phyloP scores from a whole-genome alignment of 1,284 basidiomycete species.

The Xerocomus nothofagi region DNA sequence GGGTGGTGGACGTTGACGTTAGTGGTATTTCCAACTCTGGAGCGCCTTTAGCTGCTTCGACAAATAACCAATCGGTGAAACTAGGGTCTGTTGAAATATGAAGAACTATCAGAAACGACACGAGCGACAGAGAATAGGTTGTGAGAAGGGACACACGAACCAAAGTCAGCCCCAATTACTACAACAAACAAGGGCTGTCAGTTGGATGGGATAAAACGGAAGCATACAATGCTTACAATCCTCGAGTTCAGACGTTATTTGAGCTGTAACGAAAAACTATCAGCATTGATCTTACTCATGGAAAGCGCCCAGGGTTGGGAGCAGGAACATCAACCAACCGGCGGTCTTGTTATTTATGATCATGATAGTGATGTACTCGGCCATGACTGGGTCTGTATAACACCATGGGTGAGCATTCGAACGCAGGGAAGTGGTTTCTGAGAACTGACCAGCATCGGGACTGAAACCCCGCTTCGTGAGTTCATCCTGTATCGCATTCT shows the following conservation, averaged over 20 bases:
- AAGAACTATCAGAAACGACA: constrained; percentile 10
- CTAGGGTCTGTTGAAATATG: constrained; percentile 50
- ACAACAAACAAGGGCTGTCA: constrained; percentile 20
- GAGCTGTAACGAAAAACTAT: constrained; percentile 47
- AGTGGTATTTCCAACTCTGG: constrained; percentile 44
- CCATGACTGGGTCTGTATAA: constrained; percentile 77
- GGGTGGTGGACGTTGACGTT: constrained; percentile 35
- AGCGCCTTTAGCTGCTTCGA: constrained; percentile 69
- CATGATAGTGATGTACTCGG: constrained; percentile 91
- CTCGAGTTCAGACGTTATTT: constrained; percentile 79
- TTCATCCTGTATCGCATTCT: constrained; percentile 83
- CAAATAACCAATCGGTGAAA: constrained; percentile 85
- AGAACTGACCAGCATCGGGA: constrained; percentile 66
- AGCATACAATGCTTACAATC: constrained; percentile 59
- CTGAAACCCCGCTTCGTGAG: constrained; percentile 75
- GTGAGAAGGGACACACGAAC: constrained; percentile 39
- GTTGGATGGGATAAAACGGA: constrained; percentile 11
- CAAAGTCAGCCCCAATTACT: constrained; percentile 82
- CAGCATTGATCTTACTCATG: not conserved
- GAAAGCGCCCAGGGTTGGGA: not conserved
- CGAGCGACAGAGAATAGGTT: constrained; percentile 6
- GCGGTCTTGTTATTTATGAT: constrained; percentile 86
- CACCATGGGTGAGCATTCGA: constrained; percentile 4
- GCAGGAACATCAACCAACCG: constrained; percentile 45
- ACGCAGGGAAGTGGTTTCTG: not conserved